Evolutionary conservation across 768 basidiomycete species (phyloP), one percentile per base, ranked within the genome.

Genomic region (Rhodocollybia butyracea): DNA sequence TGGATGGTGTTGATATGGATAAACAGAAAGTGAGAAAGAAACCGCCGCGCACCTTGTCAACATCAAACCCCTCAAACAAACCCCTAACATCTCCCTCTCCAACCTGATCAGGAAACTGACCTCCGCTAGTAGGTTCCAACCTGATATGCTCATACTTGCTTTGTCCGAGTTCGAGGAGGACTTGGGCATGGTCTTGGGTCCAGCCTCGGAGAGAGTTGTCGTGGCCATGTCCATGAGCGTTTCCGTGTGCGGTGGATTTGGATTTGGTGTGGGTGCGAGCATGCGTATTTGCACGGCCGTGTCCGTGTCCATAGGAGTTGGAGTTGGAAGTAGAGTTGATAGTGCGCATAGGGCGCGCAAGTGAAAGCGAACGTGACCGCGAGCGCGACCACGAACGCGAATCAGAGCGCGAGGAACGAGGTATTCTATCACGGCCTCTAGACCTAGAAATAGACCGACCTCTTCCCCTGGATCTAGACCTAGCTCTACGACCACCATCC

Each of bases 141-240:
- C 76, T 77, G 41, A 91, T 76, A 69, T 91, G 81, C 15, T 90
- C 87, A 58, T 75, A 74, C 46, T 83, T 85, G 57, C 86, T 91
- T 65, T 72, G 72, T 59, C 77, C 76, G 40, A 93, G 74, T 61
- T 73, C 78, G 34, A 76, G 75, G 40, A 79, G 58, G 6, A 86
- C 73, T 31, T 67, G 68, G 36, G 66, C 68, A 43, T 72, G 68
- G 45, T 72, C 66, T 66, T 68, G 71, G 61, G 72, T 68, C 62
- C 66, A 64, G 50, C 71, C 71, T 48, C 54, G 22, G 51, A n/a
- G n/a, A n/a, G n/a, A n/a, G n/a, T n/a, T n/a, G n/a, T n/a, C n/a
- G n/a, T n/a, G n/a, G n/a, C n/a, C n/a, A n/a, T n/a, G n/a, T n/a
- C n/a, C n/a, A n/a, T n/a, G n/a, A n/a, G n/a, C n/a, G n/a, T n/a